These are phyloP conservation scores for Trichosporon coremiiforme DNA, from an alignment of 1,284 basidiomycete genomes.

Conservation along the genomic window DNA sequence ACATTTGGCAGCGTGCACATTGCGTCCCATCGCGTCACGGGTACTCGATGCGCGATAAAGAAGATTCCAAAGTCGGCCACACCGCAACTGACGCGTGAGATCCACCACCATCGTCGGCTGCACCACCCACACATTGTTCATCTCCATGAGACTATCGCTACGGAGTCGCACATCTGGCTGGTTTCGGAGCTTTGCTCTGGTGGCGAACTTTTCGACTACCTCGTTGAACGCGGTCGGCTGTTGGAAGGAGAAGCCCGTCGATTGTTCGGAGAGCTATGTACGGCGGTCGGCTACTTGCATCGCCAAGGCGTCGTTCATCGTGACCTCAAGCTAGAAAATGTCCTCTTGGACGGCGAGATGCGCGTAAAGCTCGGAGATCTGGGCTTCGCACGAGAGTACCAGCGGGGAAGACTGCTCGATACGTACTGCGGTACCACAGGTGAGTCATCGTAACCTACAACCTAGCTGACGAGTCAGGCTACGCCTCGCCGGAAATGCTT, in stretches of 20 bases:
- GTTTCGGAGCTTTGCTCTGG: constrained; percentile 95
- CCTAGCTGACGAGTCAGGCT: constrained; percentile 56
- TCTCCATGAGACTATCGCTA: constrained; percentile 96
- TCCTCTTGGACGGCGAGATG: constrained; percentile 82
- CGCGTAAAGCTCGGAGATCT: constrained; percentile 92
- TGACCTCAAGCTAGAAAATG: constrained; percentile 95
- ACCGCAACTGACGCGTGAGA: constrained; percentile 87
- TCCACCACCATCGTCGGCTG: constrained; percentile 94
- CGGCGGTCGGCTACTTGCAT: constrained; percentile 91
- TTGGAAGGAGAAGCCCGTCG: constrained; percentile 78
- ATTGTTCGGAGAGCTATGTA: constrained; percentile 91
- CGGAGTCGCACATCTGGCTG: constrained; percentile 93
- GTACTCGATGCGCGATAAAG: constrained; percentile 90
- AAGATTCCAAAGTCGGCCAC: constrained; percentile 94
- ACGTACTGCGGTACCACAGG: constrained; percentile 97
- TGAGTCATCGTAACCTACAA: not conserved
- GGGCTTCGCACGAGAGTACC: constrained; percentile 94
- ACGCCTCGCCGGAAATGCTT: constrained; percentile 95
- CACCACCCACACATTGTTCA: constrained; percentile 95
- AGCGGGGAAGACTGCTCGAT: constrained; percentile 77
- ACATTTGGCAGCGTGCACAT: constrained; percentile 91
- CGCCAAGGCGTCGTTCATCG: constrained; percentile 87
- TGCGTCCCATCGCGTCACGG: constrained; percentile 87
- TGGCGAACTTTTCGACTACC: constrained; percentile 95
- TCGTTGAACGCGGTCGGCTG: constrained; percentile 88